Conservation (phyloP, 2,329 filamentous ascomycete species). For the Cercospora citrullina region DNA sequence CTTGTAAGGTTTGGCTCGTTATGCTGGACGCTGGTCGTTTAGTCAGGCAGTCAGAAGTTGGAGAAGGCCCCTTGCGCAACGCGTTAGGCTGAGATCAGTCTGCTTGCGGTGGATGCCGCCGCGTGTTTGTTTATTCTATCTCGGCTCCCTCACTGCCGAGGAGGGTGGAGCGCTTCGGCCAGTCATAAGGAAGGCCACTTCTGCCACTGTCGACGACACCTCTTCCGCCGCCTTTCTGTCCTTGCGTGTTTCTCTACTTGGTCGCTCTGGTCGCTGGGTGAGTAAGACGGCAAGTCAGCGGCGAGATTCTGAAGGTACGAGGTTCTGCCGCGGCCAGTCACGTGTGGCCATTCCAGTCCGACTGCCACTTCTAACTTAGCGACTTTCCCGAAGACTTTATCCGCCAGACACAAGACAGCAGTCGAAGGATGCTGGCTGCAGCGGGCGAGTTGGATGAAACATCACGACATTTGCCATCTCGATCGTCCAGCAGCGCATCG, state of each 20-base stretch:
- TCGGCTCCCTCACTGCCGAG: neutral
- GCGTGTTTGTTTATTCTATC: neutral
- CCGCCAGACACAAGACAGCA: neutral
- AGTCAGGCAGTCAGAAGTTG: neutral
- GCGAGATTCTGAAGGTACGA: neutral
- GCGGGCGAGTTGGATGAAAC: neutral
- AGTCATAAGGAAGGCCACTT: neutral
- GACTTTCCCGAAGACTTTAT: neutral
- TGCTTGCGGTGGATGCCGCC: neutral
- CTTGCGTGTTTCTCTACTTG: neutral
- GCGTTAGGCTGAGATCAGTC: neutral
- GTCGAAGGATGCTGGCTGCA: neutral
- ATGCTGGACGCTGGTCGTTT: neutral
- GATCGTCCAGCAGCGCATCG: neutral
- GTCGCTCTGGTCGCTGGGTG: neutral
- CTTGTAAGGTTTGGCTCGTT: neutral
- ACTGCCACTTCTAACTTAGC: neutral
- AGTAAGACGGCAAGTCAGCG: neutral
- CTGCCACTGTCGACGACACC: neutral
- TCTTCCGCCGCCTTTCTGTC: neutral
- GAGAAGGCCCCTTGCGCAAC: neutral
- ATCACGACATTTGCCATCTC: constrained; percentile 11
- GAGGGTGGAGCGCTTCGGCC: neutral
- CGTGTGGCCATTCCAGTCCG: neutral
- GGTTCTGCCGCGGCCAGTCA: neutral